These are phyloP conservation scores for Mollisiaceae sp. DNA, from an alignment of 2,329 filamentous ascomycete genomes.

Conservation along the genomic window DNA sequence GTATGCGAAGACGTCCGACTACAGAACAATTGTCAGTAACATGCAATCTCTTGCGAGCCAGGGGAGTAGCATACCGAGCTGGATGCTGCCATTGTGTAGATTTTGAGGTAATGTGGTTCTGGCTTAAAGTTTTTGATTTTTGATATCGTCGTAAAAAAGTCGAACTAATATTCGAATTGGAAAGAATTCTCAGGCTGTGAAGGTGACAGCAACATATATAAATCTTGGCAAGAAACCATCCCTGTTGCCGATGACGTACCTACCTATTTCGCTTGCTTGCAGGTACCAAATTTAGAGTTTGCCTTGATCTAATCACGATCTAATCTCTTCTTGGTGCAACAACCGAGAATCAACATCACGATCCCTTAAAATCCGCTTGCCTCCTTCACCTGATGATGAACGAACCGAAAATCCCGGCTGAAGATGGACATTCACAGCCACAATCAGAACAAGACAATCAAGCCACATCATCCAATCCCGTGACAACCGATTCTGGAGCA, in stretches of 20 bases:
- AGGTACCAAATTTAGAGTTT: background rate
- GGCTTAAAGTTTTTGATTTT: background rate
- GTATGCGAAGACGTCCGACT: constrained; percentile 35
- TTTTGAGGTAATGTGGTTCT: background rate
- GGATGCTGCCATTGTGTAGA: constrained; percentile 6
- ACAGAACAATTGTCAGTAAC: background rate
- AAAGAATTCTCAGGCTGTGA: background rate
- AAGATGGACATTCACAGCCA: background rate
- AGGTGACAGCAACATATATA: background rate
- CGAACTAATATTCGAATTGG: too few species aligned
- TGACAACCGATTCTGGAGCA: background rate
- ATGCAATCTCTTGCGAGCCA: background rate
- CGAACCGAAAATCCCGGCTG: background rate
- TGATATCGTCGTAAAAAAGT: background rate
- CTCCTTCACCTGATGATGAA: background rate
- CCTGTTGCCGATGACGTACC: background rate
- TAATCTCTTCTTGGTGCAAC: background rate
- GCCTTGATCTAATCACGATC: background rate
- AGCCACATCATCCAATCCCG: background rate
- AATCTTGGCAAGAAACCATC: background rate
- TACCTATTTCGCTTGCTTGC: too few species aligned
- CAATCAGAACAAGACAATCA: background rate
- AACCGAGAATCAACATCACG: background rate
- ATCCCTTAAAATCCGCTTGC: background rate
- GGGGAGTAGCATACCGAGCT: background rate